Evolutionary conservation across 768 basidiomycete genomes (phyloP).

Genomic region (Suillus americanus): DNA sequence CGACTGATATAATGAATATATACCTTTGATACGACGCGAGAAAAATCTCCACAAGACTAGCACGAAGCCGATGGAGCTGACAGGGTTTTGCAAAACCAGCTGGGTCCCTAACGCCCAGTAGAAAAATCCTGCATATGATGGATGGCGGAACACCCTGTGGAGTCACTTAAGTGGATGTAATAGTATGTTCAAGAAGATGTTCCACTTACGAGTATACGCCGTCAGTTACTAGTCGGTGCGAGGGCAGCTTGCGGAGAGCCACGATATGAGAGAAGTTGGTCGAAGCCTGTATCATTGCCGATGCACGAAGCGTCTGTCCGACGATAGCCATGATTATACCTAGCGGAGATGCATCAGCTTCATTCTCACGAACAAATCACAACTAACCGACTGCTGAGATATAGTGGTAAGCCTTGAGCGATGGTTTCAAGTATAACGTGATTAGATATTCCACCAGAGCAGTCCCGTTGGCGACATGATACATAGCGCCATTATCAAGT

Average conservation of each 20-base stretch:
- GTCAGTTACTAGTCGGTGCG: conserved; percentile 80
- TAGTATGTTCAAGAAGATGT: not conserved
- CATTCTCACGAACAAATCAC: not conserved
- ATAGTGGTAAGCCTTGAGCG: conserved; percentile 57
- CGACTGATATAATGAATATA: conserved; percentile 7
- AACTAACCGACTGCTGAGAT: conserved; percentile 58
- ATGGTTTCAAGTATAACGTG: conserved; percentile 65
- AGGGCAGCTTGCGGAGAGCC: conserved; percentile 67
- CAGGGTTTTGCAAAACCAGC: conserved; percentile 82
- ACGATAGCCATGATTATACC: conserved; percentile 63
- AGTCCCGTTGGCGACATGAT: conserved; percentile 79
- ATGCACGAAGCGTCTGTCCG: conserved; percentile 80
- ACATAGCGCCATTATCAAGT: conserved; percentile 83
- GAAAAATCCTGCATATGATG: conserved; percentile 96
- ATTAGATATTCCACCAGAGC: conserved; percentile 82
- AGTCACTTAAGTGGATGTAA: conserved; percentile 15
- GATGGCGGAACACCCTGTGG: conserved; percentile 82
- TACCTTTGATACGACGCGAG: conserved; percentile 73
- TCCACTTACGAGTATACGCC: conserved; percentile 82
- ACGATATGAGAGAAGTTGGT: conserved; percentile 92
- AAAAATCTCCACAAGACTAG: conserved; percentile 87
- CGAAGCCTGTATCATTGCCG: conserved; percentile 96
- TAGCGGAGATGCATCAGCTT: conserved; percentile 27
- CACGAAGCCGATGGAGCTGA: conserved; percentile 66
- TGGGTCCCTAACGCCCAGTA: conserved; percentile 98